Evolutionary conservation across 2,329 filamentous ascomycete genomes (phyloP).

Genomic region (Pochonia chlamydosporia): DNA sequence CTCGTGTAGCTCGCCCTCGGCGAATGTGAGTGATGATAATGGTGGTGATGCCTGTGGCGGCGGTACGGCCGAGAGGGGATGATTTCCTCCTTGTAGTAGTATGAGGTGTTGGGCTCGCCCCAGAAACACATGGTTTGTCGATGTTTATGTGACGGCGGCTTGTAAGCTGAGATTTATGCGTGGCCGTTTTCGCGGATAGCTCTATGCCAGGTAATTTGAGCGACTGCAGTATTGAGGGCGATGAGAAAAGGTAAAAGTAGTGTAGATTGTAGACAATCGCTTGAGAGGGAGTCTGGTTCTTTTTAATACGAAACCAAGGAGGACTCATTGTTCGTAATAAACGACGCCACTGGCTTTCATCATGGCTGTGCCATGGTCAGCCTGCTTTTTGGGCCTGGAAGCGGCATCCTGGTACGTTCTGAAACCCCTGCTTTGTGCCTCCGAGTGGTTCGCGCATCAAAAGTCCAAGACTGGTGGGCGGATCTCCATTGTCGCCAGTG

Average conservation of each 20-base stretch:
- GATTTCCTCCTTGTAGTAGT: conserved; percentile 52
- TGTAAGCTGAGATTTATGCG: too few relatives aligned
- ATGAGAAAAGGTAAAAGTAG: too few relatives aligned
- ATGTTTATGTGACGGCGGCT: not conserved
- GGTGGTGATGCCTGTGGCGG: conserved; percentile 27
- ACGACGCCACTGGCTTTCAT: too few relatives aligned
- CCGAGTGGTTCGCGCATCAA: too few relatives aligned
- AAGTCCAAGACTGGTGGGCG: too few relatives aligned
- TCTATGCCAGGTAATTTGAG: too few relatives aligned
- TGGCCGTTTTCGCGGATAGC: too few relatives aligned
- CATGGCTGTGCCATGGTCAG: not conserved
- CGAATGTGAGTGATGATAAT: conserved; percentile 26
- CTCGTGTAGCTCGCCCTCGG: conserved; percentile 39
- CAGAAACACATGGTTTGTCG: conserved; percentile 47
- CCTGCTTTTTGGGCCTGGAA: not conserved
- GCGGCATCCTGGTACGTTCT: not conserved
- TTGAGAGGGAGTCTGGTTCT: too few relatives aligned
- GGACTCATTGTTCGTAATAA: too few relatives aligned
- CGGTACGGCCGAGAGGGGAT: conserved; percentile 37
- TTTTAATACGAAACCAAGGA: too few relatives aligned
- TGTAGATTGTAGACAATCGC: too few relatives aligned
- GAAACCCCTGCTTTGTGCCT: not conserved
- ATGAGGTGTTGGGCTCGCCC: conserved; percentile 35
- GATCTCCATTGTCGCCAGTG: not conserved
- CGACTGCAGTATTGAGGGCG: too few relatives aligned